Evolutionary conservation across 1,284 basidiomycete genomes (phyloP).

Genomic region (Phenoliferia sp.): DNA sequence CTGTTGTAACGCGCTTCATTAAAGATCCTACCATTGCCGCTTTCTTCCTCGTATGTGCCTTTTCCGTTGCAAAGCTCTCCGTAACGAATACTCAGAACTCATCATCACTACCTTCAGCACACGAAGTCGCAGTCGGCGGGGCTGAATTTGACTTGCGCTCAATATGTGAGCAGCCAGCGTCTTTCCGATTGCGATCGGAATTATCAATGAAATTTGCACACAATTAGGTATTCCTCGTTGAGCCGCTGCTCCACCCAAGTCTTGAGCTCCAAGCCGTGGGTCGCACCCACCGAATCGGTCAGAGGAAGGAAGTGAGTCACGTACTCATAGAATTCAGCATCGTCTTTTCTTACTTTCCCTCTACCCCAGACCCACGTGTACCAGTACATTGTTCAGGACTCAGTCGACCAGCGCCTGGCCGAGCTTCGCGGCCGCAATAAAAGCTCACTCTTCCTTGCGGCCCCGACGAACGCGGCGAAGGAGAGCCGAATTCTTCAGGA

Average conservation of each 20-base stretch:
- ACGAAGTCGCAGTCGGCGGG: conserved; percentile 34
- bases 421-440: conserved; percentile 21
- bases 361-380: conserved; percentile 27
- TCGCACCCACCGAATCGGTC: conserved; percentile 37
- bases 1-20: conserved; percentile 26
- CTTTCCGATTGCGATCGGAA: not conserved
- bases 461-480: not conserved
- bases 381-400: conserved; percentile 25
- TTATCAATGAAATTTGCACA: not conserved
- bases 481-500: conserved; percentile 10
- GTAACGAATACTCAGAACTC: not conserved
- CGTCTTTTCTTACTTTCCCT: not conserved
- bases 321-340: not conserved
- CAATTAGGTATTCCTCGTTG: conserved; percentile 33
- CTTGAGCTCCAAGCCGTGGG: conserved; percentile 37
- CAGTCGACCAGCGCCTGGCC: conserved; percentile 33
- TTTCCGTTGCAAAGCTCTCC: not conserved
- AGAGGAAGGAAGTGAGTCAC: conserved; percentile 12
- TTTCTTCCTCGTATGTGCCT: conserved; percentile 25
- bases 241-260: conserved; percentile 32
- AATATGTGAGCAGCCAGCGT: not conserved
- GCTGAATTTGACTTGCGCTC: conserved; percentile 27
- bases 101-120: conserved; percentile 9
- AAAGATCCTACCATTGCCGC: conserved; percentile 30
- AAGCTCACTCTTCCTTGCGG: conserved; percentile 20